These are phyloP conservation scores for Inga laurina DNA, from an alignment of 306 rosid species.

Conservation along the genomic window DNA sequence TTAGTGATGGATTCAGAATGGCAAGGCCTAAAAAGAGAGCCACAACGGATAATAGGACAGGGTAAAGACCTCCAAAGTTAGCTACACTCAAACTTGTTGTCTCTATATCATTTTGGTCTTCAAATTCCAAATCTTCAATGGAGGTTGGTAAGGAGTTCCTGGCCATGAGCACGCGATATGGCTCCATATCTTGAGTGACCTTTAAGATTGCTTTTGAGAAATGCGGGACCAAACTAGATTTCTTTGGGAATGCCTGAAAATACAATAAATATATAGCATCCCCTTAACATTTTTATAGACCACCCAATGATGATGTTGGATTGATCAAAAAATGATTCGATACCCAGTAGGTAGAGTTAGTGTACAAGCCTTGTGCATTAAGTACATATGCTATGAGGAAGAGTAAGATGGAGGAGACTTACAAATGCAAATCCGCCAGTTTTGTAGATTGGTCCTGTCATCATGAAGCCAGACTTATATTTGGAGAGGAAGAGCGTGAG, in stretches of 20 bases:
- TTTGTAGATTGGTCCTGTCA: no score
- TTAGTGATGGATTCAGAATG: not conserved
- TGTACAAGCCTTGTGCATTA: no score
- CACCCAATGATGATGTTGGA: no score
- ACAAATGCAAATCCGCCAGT: no score
- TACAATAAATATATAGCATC: not conserved
- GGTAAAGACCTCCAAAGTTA: not conserved
- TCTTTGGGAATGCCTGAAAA: slow-evolving; percentile 41
- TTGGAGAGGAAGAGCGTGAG: no score
- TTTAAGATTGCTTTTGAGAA: slow-evolving; percentile 48
- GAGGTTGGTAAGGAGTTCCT: not conserved
- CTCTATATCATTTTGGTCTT: not conserved
- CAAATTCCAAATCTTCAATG: not conserved
- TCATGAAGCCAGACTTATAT: no score
- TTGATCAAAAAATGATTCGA: no score
- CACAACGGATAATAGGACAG: not conserved
- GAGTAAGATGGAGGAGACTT: no score
- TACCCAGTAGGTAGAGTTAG: no score
- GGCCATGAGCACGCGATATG: not conserved
- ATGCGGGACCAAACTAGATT: slow-evolving; percentile 35
- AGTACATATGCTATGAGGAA: no score
- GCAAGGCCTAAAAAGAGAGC: not conserved
- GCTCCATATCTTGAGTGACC: slow-evolving; percentile 26
- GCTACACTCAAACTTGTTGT: not conserved
- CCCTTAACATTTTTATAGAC: no score